Percentiles rank a stretch among this genome's conserved stretches.
phyloP scores from a whole-genome alignment of 345 rosid genomes.

The Camelina laxa region DNA sequence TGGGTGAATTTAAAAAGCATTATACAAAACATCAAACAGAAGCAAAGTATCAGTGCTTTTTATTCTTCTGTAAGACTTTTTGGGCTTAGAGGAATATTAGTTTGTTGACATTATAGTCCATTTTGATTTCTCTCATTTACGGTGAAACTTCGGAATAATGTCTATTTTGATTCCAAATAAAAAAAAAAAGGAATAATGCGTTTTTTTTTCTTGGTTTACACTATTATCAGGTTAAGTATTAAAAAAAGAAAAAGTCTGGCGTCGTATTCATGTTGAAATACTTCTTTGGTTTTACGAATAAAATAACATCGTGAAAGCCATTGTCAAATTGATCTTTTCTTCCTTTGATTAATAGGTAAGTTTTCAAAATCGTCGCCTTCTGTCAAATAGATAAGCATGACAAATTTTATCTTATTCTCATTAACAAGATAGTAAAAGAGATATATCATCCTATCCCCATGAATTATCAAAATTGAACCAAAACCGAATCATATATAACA shows the following conservation, averaged over 20 bases:
- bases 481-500: no score
- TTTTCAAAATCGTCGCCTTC: conserved; percentile 20
- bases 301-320: background rate
- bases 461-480: no score
- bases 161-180: no score
- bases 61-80: background rate
- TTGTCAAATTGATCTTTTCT: conserved; percentile 22
- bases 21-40: conserved; percentile 12
- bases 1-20: background rate
- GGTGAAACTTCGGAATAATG: background rate
- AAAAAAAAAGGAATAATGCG: no score
- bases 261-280: background rate
- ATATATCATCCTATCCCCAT: no score
- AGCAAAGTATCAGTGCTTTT: conserved; percentile 2
- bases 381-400: conserved; percentile 1
- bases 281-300: background rate
- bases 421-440: background rate
- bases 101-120: background rate
- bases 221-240: background rate
- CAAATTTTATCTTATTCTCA: background rate
- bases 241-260: background rate
- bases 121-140: background rate
- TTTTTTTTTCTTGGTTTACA: no score
- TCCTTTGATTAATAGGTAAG: background rate
- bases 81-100: background rate